Evolutionary conservation across 1,284 basidiomycete genomes (phyloP).

Genomic region (Volvariella volvacea): DNA sequence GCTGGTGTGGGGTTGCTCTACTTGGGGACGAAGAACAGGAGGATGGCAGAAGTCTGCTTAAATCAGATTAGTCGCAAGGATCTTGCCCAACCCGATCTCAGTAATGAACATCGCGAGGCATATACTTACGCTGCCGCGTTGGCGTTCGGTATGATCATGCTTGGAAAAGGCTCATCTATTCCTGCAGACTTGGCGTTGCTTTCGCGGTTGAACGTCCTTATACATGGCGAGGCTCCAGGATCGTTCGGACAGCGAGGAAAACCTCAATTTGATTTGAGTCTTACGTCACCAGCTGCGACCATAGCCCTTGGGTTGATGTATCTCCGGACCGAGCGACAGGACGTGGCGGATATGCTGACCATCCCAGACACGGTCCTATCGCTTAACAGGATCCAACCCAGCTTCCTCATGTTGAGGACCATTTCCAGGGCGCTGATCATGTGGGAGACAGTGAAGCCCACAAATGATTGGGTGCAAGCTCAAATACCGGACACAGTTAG

Average conservation of each 20-base stretch:
- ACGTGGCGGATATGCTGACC: constrained; percentile 79
- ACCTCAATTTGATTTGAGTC: constrained; percentile 69
- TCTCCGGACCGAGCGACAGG: constrained; percentile 75
- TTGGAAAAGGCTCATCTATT: constrained; percentile 76
- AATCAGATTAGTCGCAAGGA: constrained; percentile 77
- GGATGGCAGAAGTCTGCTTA: constrained; percentile 90
- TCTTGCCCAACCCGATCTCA: constrained; percentile 74
- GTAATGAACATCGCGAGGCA: constrained; percentile 82
- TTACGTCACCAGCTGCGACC: constrained; percentile 87
- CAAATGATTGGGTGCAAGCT: constrained; percentile 69
- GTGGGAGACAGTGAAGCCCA: constrained; percentile 78
- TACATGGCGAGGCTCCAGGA: constrained; percentile 61
- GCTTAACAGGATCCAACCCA: constrained; percentile 84
- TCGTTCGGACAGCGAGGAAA: constrained; percentile 29
- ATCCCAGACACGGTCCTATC: constrained; percentile 77
- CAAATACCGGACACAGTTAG: constrained; percentile 73
- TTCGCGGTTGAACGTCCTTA: constrained; percentile 57
- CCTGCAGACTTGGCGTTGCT: constrained; percentile 73
- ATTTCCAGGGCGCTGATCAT: constrained; percentile 79
- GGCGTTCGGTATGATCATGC: constrained; percentile 93
- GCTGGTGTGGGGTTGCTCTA: constrained; percentile 89
- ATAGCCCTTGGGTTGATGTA: constrained; percentile 92
- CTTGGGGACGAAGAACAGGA: constrained; percentile 80
- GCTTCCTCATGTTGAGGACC: constrained; percentile 78
- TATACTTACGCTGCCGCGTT: constrained; percentile 88